phyloP scores from a whole-genome alignment of 2,329 filamentous ascomycete species.

The Periconia digitata region DNA sequence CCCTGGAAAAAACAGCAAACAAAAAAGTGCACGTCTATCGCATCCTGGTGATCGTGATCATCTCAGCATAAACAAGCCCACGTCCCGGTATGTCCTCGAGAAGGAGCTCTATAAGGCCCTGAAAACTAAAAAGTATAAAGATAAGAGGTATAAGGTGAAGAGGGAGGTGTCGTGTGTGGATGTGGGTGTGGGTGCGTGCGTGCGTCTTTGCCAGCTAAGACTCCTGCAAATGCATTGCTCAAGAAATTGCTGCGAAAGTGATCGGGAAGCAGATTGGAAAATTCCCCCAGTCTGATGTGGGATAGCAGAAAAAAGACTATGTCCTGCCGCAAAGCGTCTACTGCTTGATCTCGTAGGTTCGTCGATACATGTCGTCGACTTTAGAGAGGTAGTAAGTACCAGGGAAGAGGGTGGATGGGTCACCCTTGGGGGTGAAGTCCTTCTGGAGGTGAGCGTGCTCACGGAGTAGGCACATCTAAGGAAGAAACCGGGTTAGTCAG shows the following conservation, averaged over 20 bases:
- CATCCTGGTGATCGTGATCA: too few relatives aligned
- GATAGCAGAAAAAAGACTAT: not conserved
- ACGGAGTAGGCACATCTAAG: slow-evolving; percentile 56
- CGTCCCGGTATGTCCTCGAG: not conserved
- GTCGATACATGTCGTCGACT: slow-evolving; percentile 55
- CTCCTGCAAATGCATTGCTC: slow-evolving; percentile 40
- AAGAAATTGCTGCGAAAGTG: too few relatives aligned
- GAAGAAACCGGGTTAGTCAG: slow-evolving; percentile 26
- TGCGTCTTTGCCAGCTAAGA: slow-evolving; percentile 8
- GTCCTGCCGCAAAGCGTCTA: slow-evolving; percentile 26
- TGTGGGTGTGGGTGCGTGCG: too few relatives aligned
- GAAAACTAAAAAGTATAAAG: slow-evolving; percentile 7
- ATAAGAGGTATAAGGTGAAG: slow-evolving; percentile 27
- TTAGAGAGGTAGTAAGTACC: slow-evolving; percentile 55
- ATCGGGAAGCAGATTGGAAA: slow-evolving; percentile 24
- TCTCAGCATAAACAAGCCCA: not conserved
- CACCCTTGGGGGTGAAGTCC: slow-evolving; percentile 50
- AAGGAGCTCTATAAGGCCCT: slow-evolving; percentile 5
- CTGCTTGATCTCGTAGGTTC: slow-evolving; percentile 53
- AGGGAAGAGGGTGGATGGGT: slow-evolving; percentile 46
- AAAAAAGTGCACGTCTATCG: too few relatives aligned
- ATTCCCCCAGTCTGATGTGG: slow-evolving; percentile 27
- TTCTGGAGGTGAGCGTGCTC: slow-evolving; percentile 55
- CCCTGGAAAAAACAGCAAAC: too few relatives aligned
- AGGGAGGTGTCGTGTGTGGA: too few relatives aligned